Conservation (phyloP, 768 basidiomycete species). For the Sporobolomyces roseus region DNA sequence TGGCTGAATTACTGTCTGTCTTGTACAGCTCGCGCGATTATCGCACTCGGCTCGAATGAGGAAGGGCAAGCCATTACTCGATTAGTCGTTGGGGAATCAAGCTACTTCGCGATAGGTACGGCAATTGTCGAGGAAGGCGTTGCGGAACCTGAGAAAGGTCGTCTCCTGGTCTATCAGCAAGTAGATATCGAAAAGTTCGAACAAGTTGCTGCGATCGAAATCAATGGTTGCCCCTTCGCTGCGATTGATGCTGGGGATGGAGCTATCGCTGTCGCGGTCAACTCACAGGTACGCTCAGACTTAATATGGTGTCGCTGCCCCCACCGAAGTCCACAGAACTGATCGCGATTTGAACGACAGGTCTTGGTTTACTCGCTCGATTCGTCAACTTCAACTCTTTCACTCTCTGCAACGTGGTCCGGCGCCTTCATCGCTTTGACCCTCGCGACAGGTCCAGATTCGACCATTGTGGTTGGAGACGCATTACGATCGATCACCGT, state of each 20-base stretch:
- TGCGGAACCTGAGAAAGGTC: conserved; percentile 39
- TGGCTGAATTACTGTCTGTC: not conserved
- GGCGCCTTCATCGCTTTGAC: conserved; percentile 76
- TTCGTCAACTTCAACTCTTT: conserved; percentile 49
- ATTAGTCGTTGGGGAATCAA: not conserved
- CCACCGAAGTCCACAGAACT: not conserved
- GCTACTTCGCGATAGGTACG: conserved; percentile 52
- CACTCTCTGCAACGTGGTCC: conserved; percentile 62
- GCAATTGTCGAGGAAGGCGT: conserved; percentile 38
- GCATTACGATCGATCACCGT: conserved; percentile 73
- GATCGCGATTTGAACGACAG: not conserved
- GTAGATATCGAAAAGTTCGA: conserved; percentile 20
- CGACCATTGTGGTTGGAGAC: conserved; percentile 65
- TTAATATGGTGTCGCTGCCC: not conserved
- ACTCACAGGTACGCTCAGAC: conserved; percentile 21
- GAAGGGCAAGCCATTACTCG: conserved; percentile 24
- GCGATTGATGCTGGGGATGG: conserved; percentile 48
- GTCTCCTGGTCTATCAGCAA: conserved; percentile 29
- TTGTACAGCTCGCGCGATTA: conserved; percentile 14
- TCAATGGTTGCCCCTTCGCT: conserved; percentile 68
- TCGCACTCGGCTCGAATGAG: conserved; percentile 12
- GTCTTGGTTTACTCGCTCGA: conserved; percentile 16
- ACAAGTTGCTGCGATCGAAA: conserved; percentile 47
- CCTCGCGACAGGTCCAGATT: conserved; percentile 58
- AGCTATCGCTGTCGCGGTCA: conserved; percentile 27